phyloP scores from a whole-genome alignment of 2,329 filamentous ascomycete species.

The Penicillium griseofulvum region DNA sequence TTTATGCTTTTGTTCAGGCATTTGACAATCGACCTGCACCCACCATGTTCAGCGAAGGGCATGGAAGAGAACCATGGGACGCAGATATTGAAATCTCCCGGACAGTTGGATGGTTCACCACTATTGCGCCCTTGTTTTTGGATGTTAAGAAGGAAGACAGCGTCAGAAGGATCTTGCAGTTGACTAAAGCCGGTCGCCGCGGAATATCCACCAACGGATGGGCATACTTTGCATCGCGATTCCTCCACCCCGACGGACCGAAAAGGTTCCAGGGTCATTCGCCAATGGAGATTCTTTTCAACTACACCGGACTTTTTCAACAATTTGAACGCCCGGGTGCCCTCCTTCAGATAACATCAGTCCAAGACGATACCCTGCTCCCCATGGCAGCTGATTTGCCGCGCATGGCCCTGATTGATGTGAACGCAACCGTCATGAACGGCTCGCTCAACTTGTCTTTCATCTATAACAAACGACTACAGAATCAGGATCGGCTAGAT shows the following conservation, averaged over 20 bases:
- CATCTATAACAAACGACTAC: neutral
- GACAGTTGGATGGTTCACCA: slow-evolving; percentile 62
- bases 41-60: slow-evolving; percentile 47
- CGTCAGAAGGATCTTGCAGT: neutral
- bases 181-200: slow-evolving; percentile 35
- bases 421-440: neutral
- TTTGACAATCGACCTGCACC: slow-evolving; percentile 55
- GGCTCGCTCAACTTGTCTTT: neutral
- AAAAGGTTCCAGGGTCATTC: neutral
- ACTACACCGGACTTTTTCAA: slow-evolving; percentile 52
- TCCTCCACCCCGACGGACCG: neutral
- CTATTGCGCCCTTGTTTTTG: slow-evolving; percentile 47
- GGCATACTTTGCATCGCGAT: slow-evolving; percentile 50
- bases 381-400: slow-evolving; percentile 4
- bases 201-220: slow-evolving; percentile 47
- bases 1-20: slow-evolving; percentile 56
- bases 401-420: slow-evolving; percentile 29
- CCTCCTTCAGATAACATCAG: slow-evolving; percentile 39
- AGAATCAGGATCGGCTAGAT: neutral
- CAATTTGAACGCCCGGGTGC: slow-evolving; percentile 50
- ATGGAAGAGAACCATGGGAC: slow-evolving; percentile 43
- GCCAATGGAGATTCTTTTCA: slow-evolving; percentile 60
- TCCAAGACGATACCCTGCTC: neutral
- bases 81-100: slow-evolving; percentile 53
- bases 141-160: neutral